Base-by-base conservation (phyloP, 2,329 filamentous ascomycete species). In the Zasmidium cellare region DNA sequence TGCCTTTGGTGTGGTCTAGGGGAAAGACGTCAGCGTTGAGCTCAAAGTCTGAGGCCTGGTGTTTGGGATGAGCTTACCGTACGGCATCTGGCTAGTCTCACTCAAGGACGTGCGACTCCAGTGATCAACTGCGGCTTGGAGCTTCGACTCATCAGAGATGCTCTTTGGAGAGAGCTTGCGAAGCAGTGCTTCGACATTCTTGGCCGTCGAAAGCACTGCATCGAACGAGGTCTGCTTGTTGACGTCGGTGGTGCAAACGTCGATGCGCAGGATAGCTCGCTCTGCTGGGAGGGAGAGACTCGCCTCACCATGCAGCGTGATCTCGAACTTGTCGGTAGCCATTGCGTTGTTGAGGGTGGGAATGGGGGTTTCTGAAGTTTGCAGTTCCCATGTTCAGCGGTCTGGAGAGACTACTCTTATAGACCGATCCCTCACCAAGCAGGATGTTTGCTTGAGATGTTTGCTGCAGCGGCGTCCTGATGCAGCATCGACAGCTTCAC, bases 81-180 rank as follows among this genome's bases (percentile, higher is more conserved):
- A 49, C 7, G 22, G 53, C 14, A 11, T 20, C 18, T 56, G n/a
- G 12, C 41, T 48, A n/a, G 16, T 60, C 28, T 60, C 58, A 6
- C 25, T 55, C n/a, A 60, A 22, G 2, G 58, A 60, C 7, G 58
- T 60, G 2, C 58, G 49, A n/a, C 28, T 60, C 58, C 53, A 57
- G 50, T 50, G 46, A 28, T 60, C 58, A 20, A 57, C 45, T 2
- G 41, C 14, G 5, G 57, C 57, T 3, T 12, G 7, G n/a, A 45
- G 35, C 47, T 51, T 51, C 18, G 50, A 49, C 25, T 53, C 50
- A n/a, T 31, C 7, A 23, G 55, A 53, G 22, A 38, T 48, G 44
- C 9, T 22, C 45, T 57, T 41, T 5, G 55, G 50, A 41, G 19
- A 44, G 20, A 57, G 50, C 19, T 56, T 47, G 24, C 28, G 55